These are phyloP conservation scores for Ogataea siamensis DNA, from an alignment of 805 yeast species.

Conservation along the genomic window DNA sequence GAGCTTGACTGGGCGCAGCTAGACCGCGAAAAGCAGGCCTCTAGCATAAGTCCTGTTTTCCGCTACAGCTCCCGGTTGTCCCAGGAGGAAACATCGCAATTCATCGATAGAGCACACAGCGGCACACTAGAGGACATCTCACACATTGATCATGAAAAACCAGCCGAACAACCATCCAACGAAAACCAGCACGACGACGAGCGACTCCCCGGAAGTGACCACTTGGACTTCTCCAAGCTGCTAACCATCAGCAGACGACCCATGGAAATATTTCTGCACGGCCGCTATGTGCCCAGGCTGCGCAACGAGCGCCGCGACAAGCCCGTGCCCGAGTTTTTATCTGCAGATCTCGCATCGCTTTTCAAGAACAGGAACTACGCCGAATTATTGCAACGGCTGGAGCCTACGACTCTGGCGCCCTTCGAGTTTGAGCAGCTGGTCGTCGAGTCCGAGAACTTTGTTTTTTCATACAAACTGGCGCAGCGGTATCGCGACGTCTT, in stretches of 20 bases:
- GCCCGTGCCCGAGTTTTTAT: slow-evolving; percentile 1
- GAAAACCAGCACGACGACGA: not conserved
- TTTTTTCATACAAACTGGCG: slow-evolving; percentile 22
- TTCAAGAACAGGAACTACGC: slow-evolving; percentile 2
- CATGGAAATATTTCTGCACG: slow-evolving; percentile 2
- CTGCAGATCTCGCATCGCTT: not conserved
- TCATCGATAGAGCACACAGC: not conserved
- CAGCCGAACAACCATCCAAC: not conserved
- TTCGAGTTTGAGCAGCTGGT: slow-evolving; percentile 26
- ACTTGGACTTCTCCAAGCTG: slow-evolving; percentile 1
- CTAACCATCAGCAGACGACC: slow-evolving; percentile 2
- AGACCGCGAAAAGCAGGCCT: not conserved
- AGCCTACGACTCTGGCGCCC: slow-evolving; percentile 14
- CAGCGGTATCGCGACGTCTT: slow-evolving; percentile 19
- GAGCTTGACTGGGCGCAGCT: slow-evolving; percentile 1
- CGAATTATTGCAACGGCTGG: slow-evolving; percentile 3
- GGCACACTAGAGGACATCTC: not conserved
- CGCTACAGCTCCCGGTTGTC: not conserved
- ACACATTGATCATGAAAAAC: not conserved
- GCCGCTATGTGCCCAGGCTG: slow-evolving; percentile 1
- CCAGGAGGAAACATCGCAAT: not conserved
- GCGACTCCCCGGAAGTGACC: not conserved
- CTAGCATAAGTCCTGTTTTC: not conserved
- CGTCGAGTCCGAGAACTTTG: slow-evolving; percentile 13
- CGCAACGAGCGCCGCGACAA: not conserved